phyloP scores from a whole-genome alignment of 108 stramenopile genomes.

The Aureococcus anophagefferens region DNA sequence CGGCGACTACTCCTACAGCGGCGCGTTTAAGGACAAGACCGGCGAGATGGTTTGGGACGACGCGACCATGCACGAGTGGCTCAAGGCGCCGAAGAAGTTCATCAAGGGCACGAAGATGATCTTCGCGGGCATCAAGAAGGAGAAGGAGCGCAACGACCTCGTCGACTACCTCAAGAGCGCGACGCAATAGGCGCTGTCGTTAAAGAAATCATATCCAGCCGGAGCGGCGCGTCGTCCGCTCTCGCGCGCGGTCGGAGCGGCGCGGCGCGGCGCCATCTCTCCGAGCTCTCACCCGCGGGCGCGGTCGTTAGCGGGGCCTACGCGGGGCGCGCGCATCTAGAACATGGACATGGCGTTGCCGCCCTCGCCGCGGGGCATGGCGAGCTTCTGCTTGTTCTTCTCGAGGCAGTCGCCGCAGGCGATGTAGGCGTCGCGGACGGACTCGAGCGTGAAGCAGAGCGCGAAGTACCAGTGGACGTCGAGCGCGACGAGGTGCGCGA shows the following conservation, averaged over 20 bases:
- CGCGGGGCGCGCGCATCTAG: background rate
- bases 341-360: constrained; percentile 17
- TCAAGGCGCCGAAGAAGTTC: constrained; percentile 94
- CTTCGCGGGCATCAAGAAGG: constrained; percentile 98
- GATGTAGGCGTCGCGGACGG: constrained; percentile 31
- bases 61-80: constrained; percentile 89
- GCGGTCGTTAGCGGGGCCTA: too few species aligned
- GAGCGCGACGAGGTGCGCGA: constrained; percentile 33
- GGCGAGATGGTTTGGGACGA: constrained; percentile 87
- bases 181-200: constrained; percentile 24
- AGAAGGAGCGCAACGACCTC: constrained; percentile 85
- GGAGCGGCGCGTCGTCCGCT: too few species aligned
- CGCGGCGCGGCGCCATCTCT: too few species aligned
- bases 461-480: constrained; percentile 48
- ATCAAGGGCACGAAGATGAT: constrained; percentile 92
- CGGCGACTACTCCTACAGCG: constrained; percentile 89
- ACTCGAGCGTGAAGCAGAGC: constrained; percentile 23
- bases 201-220: too few species aligned
- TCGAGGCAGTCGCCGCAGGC: constrained; percentile 44
- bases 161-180: constrained; percentile 95
- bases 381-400: constrained; percentile 60
- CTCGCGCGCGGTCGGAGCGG: too few species aligned
- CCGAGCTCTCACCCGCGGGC: too few species aligned
- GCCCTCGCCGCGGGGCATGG: constrained; percentile 48
- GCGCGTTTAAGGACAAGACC: constrained; percentile 97